Evolutionary conservation across 495 filamentous ascomycete species (phyloP).

Genomic region (Xylaria curta): DNA sequence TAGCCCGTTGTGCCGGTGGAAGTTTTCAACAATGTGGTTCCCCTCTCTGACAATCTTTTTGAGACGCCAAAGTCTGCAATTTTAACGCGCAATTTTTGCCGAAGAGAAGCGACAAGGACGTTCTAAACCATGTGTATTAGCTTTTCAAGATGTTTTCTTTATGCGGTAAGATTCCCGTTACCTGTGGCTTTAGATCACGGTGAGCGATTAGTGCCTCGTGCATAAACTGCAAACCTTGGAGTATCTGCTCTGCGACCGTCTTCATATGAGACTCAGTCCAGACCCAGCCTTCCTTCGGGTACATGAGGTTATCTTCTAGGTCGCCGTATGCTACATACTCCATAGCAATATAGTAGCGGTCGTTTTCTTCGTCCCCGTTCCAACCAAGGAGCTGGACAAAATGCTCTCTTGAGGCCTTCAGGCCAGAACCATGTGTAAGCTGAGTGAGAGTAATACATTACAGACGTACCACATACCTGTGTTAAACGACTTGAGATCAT

Average conservation of each 20-base stretch:
- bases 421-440: too few species aligned
- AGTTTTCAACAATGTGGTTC: not conserved
- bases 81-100: not conserved
- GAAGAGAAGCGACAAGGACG: not conserved
- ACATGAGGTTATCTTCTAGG: not conserved
- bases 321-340: not conserved
- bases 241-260: not conserved
- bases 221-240: not conserved
- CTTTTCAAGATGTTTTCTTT: not conserved
- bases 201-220: not conserved
- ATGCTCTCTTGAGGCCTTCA: not conserved
- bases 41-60: not conserved
- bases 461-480: not conserved
- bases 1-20: not conserved
- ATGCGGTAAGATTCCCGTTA: not conserved
- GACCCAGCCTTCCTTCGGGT: not conserved
- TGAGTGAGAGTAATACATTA: too few species aligned
- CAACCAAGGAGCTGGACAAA: not conserved
- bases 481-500: not conserved
- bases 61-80: conserved; percentile 4
- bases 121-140: not conserved
- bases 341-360: not conserved
- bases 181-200: conserved; percentile 1
- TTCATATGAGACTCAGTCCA: not conserved
- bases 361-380: not conserved